These are phyloP conservation scores for Collariella sp. DNA, from an alignment of 495 filamentous ascomycete species.

Conservation along the genomic window DNA sequence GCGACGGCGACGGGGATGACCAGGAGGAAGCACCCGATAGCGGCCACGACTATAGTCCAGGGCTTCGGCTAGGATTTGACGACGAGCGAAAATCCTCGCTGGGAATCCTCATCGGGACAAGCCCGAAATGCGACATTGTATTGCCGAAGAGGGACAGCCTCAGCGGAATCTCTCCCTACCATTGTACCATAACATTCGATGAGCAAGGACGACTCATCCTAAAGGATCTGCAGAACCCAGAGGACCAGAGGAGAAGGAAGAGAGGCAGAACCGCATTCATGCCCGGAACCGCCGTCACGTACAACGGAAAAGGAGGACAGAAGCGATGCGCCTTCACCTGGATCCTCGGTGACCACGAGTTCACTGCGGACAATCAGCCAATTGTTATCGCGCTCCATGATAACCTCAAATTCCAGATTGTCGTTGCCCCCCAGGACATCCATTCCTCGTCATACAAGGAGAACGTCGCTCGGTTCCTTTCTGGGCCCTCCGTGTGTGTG, in stretches of 20 bases:
- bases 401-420: constrained; percentile 5
- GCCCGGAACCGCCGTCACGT: not conserved
- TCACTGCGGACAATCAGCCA: not conserved
- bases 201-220: not conserved
- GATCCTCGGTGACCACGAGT: constrained; percentile 3
- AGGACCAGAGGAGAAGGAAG: not conserved
- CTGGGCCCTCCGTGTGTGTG: not conserved
- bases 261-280: not conserved
- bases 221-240: not conserved
- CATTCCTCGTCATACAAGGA: not conserved
- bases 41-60: not conserved
- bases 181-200: not conserved
- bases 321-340: not conserved
- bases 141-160: not conserved
- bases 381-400: not conserved
- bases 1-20: not conserved
- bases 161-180: not conserved
- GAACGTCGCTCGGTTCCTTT: constrained; percentile 7
- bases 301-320: not conserved
- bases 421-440: constrained; percentile 9
- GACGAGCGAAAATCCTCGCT: not conserved
- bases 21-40: not conserved
- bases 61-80: not conserved
- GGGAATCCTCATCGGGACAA: not conserved
- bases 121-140: not conserved